phyloP scores from a whole-genome alignment of 768 basidiomycete genomes.

The Boletus vermiculosoides region DNA sequence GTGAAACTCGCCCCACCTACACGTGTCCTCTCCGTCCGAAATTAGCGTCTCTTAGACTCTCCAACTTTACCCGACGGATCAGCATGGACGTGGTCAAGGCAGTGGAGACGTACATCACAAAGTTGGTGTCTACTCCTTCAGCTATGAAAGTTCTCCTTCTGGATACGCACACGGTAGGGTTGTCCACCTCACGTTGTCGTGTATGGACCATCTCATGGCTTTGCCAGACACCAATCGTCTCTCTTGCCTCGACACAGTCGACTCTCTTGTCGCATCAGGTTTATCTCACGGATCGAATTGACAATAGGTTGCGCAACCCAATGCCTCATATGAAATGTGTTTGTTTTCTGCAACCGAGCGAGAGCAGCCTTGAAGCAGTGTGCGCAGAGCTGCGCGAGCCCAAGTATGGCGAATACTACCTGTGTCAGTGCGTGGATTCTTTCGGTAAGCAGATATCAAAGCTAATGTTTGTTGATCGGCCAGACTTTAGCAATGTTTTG shows the following conservation, averaged over 20 bases:
- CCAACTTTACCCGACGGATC: background rate
- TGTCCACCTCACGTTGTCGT: background rate
- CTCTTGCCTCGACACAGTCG: slow-evolving; percentile 91
- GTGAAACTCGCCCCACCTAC: background rate
- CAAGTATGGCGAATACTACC: slow-evolving; percentile 96
- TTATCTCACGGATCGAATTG: slow-evolving; percentile 96
- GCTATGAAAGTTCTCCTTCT: slow-evolving; percentile 96
- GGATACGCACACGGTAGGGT: slow-evolving; percentile 85
- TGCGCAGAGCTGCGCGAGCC: slow-evolving; percentile 85
- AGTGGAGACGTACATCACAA: slow-evolving; percentile 88
- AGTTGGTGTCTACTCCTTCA: slow-evolving; percentile 78
- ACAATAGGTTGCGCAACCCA: slow-evolving; percentile 86
- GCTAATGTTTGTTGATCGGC: slow-evolving; percentile 15
- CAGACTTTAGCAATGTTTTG: slow-evolving; percentile 95
- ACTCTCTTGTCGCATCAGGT: slow-evolving; percentile 92
- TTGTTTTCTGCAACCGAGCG: slow-evolving; percentile 83
- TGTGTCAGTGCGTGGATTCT: slow-evolving; percentile 91
- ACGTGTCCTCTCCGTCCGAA: background rate
- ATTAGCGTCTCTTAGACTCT: background rate
- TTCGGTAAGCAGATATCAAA: slow-evolving; percentile 17
- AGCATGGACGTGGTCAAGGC: slow-evolving; percentile 95
- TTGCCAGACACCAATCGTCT: slow-evolving; percentile 90
- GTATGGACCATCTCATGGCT: slow-evolving; percentile 7
- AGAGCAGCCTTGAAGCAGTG: slow-evolving; percentile 79
- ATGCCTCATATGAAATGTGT: slow-evolving; percentile 98